phyloP scores from a whole-genome alignment of 164 flowering plant species.

The Echeveria elegans region DNA sequence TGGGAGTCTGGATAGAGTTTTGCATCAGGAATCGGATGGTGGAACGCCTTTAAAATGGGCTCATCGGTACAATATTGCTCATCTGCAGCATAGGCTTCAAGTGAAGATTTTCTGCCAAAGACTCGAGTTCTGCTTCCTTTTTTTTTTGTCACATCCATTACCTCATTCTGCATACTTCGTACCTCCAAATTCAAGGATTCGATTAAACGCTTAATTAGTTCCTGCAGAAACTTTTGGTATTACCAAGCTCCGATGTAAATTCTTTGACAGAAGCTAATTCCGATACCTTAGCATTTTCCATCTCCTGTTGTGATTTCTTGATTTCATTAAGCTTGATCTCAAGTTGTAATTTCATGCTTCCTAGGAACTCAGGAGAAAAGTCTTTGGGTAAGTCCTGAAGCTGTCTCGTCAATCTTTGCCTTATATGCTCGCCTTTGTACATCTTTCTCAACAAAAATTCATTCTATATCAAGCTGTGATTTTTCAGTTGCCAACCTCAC shows the following conservation, averaged over 20 bases:
- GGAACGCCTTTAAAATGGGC: slow-evolving; percentile 40
- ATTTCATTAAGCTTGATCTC: background rate
- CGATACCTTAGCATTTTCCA: background rate
- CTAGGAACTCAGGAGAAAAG: background rate
- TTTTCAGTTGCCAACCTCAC: slow-evolving; percentile 5
- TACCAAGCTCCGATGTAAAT: background rate
- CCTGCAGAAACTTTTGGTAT: background rate
- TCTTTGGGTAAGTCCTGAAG: background rate
- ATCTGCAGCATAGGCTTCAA: background rate
- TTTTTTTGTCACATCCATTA: background rate
- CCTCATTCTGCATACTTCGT: background rate
- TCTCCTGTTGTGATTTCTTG: background rate
- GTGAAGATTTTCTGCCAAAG: background rate
- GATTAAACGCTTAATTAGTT: background rate
- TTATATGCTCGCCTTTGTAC: background rate
- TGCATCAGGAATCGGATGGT: slow-evolving; percentile 36
- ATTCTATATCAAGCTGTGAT: background rate
- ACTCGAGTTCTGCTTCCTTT: slow-evolving; percentile 4
- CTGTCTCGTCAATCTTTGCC: background rate
- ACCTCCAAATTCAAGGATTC: background rate
- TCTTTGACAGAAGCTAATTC: background rate
- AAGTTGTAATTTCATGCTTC: background rate
- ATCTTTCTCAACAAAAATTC: background rate
- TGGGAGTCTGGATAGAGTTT: slow-evolving; percentile 64
- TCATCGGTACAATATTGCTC: slow-evolving; percentile 53